phyloP scores from a whole-genome alignment of 2,329 filamentous ascomycete genomes.

The Penicillium rolfsii region DNA sequence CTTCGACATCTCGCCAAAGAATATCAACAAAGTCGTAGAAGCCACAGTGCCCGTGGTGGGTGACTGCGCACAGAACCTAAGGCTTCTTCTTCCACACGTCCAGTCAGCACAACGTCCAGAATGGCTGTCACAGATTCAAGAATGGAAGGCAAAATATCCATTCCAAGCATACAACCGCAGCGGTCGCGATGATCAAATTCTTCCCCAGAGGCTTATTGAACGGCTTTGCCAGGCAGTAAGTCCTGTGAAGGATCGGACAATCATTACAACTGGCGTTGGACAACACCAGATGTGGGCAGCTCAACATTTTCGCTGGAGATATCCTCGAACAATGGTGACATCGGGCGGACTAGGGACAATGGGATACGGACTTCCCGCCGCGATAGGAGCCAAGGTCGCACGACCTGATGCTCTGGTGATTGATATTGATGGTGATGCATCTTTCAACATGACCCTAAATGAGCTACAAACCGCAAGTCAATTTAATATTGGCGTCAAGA shows the following conservation, averaged over 20 bases:
- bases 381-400: constrained; percentile 89
- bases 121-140: constrained; percentile 84
- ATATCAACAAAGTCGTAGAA: constrained; percentile 97
- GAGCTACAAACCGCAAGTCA: constrained; percentile 51
- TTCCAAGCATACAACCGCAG: constrained; percentile 74
- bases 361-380: constrained; percentile 92
- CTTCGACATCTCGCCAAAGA: constrained; percentile 96
- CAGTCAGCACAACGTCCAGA: constrained; percentile 61
- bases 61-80: constrained; percentile 78
- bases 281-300: constrained; percentile 98
- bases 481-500: constrained; percentile 92
- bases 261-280: constrained; percentile 89
- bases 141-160: constrained; percentile 87
- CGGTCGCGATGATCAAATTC: constrained; percentile 69
- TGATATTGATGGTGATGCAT: constrained; percentile 93
- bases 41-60: constrained; percentile 90
- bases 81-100: constrained; percentile 64
- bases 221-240: neutral
- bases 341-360: constrained; percentile 92
- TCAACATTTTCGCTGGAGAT: constrained; percentile 88
- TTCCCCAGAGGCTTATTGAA: constrained; percentile 78
- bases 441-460: constrained; percentile 63
- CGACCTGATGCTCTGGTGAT: constrained; percentile 78
- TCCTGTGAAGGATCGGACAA: constrained; percentile 73
- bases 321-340: constrained; percentile 89